Base-by-base conservation (phyloP, 768 basidiomycete genomes). In the Mrakia gelida region DNA sequence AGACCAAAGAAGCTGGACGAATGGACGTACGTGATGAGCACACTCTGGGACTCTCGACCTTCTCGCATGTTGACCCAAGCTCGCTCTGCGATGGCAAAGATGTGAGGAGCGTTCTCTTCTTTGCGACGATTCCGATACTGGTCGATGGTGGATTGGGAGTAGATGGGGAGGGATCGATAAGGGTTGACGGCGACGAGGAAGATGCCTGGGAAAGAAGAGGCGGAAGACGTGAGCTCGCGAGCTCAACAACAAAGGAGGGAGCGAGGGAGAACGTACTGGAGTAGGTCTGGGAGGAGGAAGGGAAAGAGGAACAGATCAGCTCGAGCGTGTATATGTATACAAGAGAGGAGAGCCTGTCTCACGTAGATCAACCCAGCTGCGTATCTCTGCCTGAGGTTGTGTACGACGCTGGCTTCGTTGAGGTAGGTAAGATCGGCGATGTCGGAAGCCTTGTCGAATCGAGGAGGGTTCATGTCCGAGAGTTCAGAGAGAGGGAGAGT, bases 41-140 rank as follows among this genome's bases (percentile, higher is more conserved):
- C 95, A 83, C 94, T 96, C 85, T 99, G 97, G 81, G 94, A 94
- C 85, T 98, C 96, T 73, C 94, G 88, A 84, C 98, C 94, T 78
- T 95, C 94, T 18, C 95, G 92, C 93, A 99, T 98, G 84, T 94
- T 96, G 75, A 95, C 89, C 97, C 97, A 98, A 45, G 97, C 97
- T 52, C 94, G 88, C 84, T 99, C 97, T 0, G 97, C 95, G 59
- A 98, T 93, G 11, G 97, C 95, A 82, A 95, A 99, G 73, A 98
- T 92, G 83, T 99, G 97, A 7, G 97, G 97, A 13, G 94, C 90
- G 80, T 93, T 97, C 86, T 98, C 96, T 81, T 87, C 87, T 54
- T 94, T 87, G 83, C 79, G 71, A 83, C 81, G 72, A 83, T 82
- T 56, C 0, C 61, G 54, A 26, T 28, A 76, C 87, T 93, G 91